Percentiles rank a stretch among this genome's conserved stretches.
phyloP scores from a whole-genome alignment of 495 filamentous ascomycete genomes.

The Lasiosphaeris hirsuta region DNA sequence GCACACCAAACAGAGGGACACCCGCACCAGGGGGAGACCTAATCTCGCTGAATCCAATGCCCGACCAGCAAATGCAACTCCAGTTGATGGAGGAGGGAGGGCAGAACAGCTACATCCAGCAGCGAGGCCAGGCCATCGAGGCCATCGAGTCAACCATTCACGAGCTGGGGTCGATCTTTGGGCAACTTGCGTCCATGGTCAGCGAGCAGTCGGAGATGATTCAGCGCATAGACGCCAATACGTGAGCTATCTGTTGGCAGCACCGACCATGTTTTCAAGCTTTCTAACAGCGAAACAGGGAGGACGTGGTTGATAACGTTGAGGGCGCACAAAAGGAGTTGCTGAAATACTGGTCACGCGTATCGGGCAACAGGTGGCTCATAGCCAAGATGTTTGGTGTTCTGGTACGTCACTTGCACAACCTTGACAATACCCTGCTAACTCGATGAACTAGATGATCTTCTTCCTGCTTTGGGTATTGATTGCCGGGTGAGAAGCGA shows the following conservation, averaged over 20 bases:
- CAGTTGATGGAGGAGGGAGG: slow-evolving; percentile 92
- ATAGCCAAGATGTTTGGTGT: slow-evolving; percentile 99
- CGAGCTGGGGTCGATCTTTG: slow-evolving; percentile 93
- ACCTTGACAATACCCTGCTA: slow-evolving; percentile 15
- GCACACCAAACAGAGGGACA: slow-evolving; percentile 63
- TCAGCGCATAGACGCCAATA: slow-evolving; percentile 89
- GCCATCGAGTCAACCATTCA: slow-evolving; percentile 93
- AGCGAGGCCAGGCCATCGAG: slow-evolving; percentile 93
- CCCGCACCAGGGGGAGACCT: slow-evolving; percentile 63
- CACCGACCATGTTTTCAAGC: too few relatives aligned
- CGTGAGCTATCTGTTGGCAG: slow-evolving; percentile 31
- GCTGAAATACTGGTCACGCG: slow-evolving; percentile 94
- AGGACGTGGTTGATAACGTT: slow-evolving; percentile 83
- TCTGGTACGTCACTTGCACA: slow-evolving; percentile 54
- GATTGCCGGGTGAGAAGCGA: slow-evolving; percentile 30
- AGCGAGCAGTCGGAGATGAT: slow-evolving; percentile 96
- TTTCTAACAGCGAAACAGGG: slow-evolving; percentile 56
- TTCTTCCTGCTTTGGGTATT: slow-evolving; percentile 39
- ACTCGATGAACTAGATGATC: slow-evolving; percentile 21
- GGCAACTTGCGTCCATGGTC: slow-evolving; percentile 96
- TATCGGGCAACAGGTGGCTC: slow-evolving; percentile 92
- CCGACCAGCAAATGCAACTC: slow-evolving; percentile 81
- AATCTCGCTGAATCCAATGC: slow-evolving; percentile 80
- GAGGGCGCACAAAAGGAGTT: slow-evolving; percentile 90
- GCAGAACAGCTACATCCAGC: slow-evolving; percentile 84